Conservation (phyloP, 2,329 filamentous ascomycete genomes). For the Ophiocordyceps camponoti-rufipedis region DNA sequence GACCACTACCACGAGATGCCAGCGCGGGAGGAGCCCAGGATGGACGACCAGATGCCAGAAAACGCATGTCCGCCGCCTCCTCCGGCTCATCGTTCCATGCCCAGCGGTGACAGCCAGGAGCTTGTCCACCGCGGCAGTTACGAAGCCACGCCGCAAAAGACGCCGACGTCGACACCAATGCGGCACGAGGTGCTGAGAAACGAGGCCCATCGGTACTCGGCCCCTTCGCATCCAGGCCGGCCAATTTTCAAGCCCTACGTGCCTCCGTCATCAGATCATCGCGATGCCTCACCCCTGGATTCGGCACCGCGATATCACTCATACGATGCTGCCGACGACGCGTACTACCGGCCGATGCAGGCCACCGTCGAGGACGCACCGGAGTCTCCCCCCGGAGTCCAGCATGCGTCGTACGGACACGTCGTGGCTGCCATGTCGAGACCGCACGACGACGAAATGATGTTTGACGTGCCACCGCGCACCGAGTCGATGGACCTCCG, state of each 20-base stretch:
- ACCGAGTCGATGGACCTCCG: slow-evolving; percentile 27
- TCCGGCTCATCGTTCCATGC: slow-evolving; percentile 31
- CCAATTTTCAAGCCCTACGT: slow-evolving; percentile 33
- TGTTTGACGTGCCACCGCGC: slow-evolving; percentile 20
- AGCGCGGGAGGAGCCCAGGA: slow-evolving; percentile 12
- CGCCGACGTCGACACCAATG: slow-evolving; percentile 30
- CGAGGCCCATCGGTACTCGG: slow-evolving; percentile 36
- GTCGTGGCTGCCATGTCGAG: slow-evolving; percentile 7
- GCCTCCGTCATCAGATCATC: slow-evolving; percentile 17
- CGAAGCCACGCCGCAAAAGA: slow-evolving; percentile 23
- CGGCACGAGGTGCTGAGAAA: slow-evolving; percentile 38
- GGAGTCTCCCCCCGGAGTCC: slow-evolving; percentile 22
- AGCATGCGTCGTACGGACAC: slow-evolving; percentile 10
- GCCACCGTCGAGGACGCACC: slow-evolving; percentile 47
- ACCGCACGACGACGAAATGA: slow-evolving; percentile 19
- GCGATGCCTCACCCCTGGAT: slow-evolving; percentile 14
- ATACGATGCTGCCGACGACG: slow-evolving; percentile 28
- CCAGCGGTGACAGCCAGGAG: slow-evolving; percentile 26
- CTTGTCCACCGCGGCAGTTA: slow-evolving; percentile 19
- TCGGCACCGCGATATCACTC: slow-evolving; percentile 26
- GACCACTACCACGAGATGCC: slow-evolving; percentile 15
- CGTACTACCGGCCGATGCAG: slow-evolving; percentile 34
- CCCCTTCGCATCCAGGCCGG: slow-evolving; percentile 31
- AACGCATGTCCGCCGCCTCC: slow-evolving; percentile 35
- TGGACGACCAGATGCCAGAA: slow-evolving; percentile 17